Evolutionary conservation across 805 yeast species (phyloP).

Genomic region (Spathaspora hagerdaliae): DNA sequence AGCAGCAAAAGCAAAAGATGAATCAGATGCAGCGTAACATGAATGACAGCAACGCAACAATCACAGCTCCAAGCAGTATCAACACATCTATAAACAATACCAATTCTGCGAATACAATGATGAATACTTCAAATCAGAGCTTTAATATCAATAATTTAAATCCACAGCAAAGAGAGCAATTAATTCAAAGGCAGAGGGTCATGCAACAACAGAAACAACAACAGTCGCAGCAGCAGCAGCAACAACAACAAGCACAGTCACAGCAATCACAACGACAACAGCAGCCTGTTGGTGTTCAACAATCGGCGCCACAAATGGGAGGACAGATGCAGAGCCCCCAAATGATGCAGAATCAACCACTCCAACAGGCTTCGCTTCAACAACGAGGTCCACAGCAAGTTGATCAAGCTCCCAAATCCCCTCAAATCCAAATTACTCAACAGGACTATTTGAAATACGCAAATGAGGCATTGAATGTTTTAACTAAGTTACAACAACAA

Average conservation of each 20-base stretch:
- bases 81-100: conserved; percentile 6
- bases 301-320: conserved; percentile 12
- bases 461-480: conserved; percentile 37
- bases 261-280: conserved; percentile 12
- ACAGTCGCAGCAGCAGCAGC: conserved; percentile 21
- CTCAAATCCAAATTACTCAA: conserved; percentile 29
- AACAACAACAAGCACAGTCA: conserved; percentile 15
- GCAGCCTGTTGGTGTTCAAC: conserved; percentile 1
- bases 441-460: conserved; percentile 38
- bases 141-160: conserved; percentile 5
- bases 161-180: conserved; percentile 38
- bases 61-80: conserved; percentile 7
- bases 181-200: conserved; percentile 28
- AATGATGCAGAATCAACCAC: conserved; percentile 15
- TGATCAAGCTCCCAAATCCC: conserved; percentile 16
- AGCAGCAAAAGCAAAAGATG: conserved; percentile 39
- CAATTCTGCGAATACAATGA: conserved; percentile 7
- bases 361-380: conserved; percentile 7
- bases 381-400: conserved; percentile 7
- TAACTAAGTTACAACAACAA: conserved; percentile 31
- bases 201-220: conserved; percentile 28
- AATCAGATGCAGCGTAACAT: conserved; percentile 18
- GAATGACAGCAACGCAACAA: conserved; percentile 7
- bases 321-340: conserved; percentile 21
- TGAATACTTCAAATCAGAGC: conserved; percentile 2